These are phyloP conservation scores for Schoenoplectus tabernaemontani DNA, from an alignment of 202 grass and related monocot genomes.

Conservation along the genomic window DNA sequence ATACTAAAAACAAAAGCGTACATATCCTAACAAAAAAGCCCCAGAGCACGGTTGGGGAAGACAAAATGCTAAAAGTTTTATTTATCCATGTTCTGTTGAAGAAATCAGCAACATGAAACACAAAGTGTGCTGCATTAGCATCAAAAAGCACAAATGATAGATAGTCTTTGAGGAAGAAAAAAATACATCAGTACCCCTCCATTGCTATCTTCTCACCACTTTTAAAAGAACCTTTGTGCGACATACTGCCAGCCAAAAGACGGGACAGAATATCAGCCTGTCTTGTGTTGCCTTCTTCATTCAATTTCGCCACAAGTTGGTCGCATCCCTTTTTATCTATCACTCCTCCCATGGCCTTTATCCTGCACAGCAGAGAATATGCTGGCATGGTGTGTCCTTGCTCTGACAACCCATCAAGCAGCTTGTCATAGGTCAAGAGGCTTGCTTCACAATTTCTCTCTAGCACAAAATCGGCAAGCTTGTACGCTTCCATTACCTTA, in stretches of 20 bases:
- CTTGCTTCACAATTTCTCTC: conserved; percentile 65
- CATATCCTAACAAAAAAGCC: neutral
- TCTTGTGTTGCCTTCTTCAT: conserved; percentile 78
- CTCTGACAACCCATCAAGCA: conserved; percentile 64
- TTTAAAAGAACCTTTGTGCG: conserved; percentile 29
- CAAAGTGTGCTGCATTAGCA: neutral
- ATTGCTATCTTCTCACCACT: conserved; percentile 38
- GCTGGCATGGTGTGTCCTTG: conserved; percentile 68
- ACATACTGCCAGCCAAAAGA: conserved; percentile 45
- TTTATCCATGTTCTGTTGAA: conserved; percentile 3
- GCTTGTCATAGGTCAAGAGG: conserved; percentile 68
- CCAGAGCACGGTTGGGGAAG: neutral
- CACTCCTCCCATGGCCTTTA: conserved; percentile 76
- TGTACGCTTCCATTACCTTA: conserved; percentile 72
- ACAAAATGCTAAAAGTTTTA: neutral
- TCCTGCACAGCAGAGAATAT: conserved; percentile 91
- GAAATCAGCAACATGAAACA: neutral
- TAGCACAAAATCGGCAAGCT: conserved; percentile 61
- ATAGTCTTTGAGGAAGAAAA: neutral
- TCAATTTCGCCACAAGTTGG: conserved; percentile 55
- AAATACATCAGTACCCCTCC: conserved; percentile 27
- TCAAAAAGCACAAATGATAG: conserved; percentile 10
- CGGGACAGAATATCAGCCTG: conserved; percentile 88
- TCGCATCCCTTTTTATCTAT: conserved; percentile 70
- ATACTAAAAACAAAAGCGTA: neutral